Percentiles rank a stretch among this genome's conserved stretches.
Evolutionary conservation across 345 rosid genomes (phyloP).

Genomic region (Ricinus communis): DNA sequence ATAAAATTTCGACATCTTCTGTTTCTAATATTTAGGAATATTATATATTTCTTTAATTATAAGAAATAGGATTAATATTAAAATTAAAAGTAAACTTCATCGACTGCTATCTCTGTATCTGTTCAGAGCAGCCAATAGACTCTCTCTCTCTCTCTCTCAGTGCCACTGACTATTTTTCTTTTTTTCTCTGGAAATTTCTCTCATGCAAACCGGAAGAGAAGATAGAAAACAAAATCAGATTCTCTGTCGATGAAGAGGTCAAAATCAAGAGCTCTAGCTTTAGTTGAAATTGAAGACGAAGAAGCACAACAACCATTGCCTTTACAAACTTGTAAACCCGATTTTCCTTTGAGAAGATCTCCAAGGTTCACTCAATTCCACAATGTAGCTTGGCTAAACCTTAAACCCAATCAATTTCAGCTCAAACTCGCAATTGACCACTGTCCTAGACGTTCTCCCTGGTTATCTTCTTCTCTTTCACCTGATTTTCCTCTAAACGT

Average conservation of each 20-base stretch:
- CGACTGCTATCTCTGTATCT: too few species aligned
- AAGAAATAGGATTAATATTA: too few species aligned
- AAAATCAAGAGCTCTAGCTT: neutral
- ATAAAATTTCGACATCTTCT: too few species aligned
- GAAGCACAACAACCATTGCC: neutral
- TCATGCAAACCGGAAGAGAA: neutral
- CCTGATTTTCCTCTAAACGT: neutral
- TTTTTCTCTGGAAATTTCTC: too few species aligned
- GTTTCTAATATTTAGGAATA: too few species aligned
- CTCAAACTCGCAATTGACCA: neutral
- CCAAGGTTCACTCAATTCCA: neutral
- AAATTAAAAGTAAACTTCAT: too few species aligned
- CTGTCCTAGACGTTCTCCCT: neutral
- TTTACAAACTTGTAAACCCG: neutral
- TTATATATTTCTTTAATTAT: too few species aligned
- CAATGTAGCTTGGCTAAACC: neutral
- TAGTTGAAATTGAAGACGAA: neutral
- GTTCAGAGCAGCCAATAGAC: too few species aligned
- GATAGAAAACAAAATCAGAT: neutral
- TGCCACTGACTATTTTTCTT: too few species aligned
- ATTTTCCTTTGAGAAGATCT: slow-evolving; percentile 8
- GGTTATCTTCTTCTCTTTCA: neutral
- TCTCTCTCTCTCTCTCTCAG: neutral
- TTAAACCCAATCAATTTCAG: neutral
- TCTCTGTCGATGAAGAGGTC: neutral